Evolutionary conservation across 1,284 basidiomycete genomes (phyloP), one percentile per base, ranked within the genome.

Genomic region (Trametes hirsuta): DNA sequence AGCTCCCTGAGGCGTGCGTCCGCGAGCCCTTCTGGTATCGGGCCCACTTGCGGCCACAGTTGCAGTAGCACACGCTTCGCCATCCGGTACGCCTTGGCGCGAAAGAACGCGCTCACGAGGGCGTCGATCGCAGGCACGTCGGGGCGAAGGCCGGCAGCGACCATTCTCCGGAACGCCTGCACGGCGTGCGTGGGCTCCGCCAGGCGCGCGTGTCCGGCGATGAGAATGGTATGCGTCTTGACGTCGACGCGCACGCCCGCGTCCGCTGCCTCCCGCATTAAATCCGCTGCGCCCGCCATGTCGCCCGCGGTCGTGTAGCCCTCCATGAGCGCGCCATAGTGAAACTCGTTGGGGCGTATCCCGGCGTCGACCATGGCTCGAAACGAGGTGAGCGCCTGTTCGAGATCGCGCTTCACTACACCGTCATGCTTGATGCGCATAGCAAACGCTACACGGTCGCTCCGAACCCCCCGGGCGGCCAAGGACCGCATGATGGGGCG

Each of bases 201-300:
- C 58, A 77, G 77, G 37, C 83, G 82, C 18, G 83, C 87, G 71
- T 88, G 82, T 2, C 86, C 89, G 30, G 77, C 76, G 62, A 93
- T 85, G 64, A 93, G 78, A 62, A 88, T 85, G 21, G 90, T 93
- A 76, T 85, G 89, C 81, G 90, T 84, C 51, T 86, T 81, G 18
- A 83, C 80, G 65, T 85, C 84, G 15, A 84, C 81, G 40, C 74
- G 72, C 51, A 87, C 71, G 15, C 85, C 85, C 4, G 79, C 75
- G 44, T 74, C 70, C 45, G 71, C 68, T 34, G 86, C 85, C 15
- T 80, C 71, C 55, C 71, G 73, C 76, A 93, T 79, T 48, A 85
- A 73, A 48, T 77, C 76, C 59, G 77, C 71, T 22, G 88, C 87
- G 18, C 75, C 76, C 9, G 72, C 66, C 61, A 88, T 74, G 68